A percentile compares a stretch with the other conserved stretches of the same genome.
These are phyloP conservation scores for Pyrenophora tritici-repentis DNA, from an alignment of 2,329 filamentous ascomycete species.

Conservation along the genomic window DNA sequence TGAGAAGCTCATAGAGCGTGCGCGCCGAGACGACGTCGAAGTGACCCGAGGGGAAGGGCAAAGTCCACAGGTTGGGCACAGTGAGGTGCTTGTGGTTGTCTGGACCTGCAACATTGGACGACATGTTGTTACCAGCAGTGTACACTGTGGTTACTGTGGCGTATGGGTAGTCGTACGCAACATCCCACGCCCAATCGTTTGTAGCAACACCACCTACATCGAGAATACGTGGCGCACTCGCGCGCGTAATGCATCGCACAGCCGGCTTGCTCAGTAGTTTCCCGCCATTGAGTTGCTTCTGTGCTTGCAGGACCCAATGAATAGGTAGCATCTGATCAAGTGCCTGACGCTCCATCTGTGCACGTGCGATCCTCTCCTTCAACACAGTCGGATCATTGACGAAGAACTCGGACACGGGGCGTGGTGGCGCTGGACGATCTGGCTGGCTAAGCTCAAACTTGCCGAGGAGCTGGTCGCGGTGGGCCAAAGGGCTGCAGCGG, in stretches of 20 bases:
- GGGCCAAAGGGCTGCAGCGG: slow-evolving; percentile 71
- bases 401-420: slow-evolving; percentile 54
- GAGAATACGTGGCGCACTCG: slow-evolving; percentile 71
- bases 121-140: slow-evolving; percentile 54
- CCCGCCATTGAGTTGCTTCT: slow-evolving; percentile 65
- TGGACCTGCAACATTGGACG: slow-evolving; percentile 69
- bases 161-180: slow-evolving; percentile 82
- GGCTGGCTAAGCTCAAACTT: slow-evolving; percentile 74
- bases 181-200: slow-evolving; percentile 96
- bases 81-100: slow-evolving; percentile 83
- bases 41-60: slow-evolving; percentile 83
- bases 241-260: slow-evolving; percentile 54
- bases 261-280: slow-evolving; percentile 61
- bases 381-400: slow-evolving; percentile 65
- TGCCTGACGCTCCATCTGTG: slow-evolving; percentile 80
- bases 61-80: slow-evolving; percentile 74
- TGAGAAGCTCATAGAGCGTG: slow-evolving; percentile 82
- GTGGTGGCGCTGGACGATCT: slow-evolving; percentile 49
- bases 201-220: slow-evolving; percentile 84
- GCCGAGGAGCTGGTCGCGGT: slow-evolving; percentile 81
- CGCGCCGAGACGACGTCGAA: slow-evolving; percentile 93
- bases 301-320: slow-evolving; percentile 67
- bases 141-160: slow-evolving; percentile 87
- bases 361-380: slow-evolving; percentile 56
- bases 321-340: slow-evolving; percentile 68